Evolutionary conservation across 2,329 filamentous ascomycete species (phyloP), one percentile per base, ranked within the genome.

Genomic region (Cercospora canescens): DNA sequence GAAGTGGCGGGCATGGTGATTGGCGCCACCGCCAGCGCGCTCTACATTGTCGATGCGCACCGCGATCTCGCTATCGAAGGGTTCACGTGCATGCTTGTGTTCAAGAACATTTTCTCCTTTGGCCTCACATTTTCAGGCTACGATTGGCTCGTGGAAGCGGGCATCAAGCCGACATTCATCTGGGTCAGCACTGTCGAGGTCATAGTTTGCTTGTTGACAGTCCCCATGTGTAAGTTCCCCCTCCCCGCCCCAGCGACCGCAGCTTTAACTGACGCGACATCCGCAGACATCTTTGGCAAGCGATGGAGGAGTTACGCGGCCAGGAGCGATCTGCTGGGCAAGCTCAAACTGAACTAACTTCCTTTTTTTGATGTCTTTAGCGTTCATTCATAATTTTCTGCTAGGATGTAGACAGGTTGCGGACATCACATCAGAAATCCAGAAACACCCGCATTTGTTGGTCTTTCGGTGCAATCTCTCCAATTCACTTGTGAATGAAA

Each of bases 101-200:
- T 97, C 84, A 97, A 97, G 80, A 97, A 97, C 79, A 86, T 97
- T 68, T 96, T 97, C 81, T 91, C 89, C 69, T 97, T 96, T 73
- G 87, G 88, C 6, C 82, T 97, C 63, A 96, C 94, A 0, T 96
- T 89, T 77, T 90, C 87, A 71, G 93, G 92, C 1, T 96, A 92
- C 73, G 84, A 93, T 64, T 97, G 94, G 94, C 84, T 97, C 28
- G 84, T 90, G 9, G 70, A 80, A 0, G 76, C 77, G 8, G 87
- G 87, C 1, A 87, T 89, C n/a, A 86, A 88, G 66, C 83, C 85
- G 55, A 81, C 86, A 0, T 94, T 97, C 79, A 84, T 91, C 62
- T 85, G 87, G 21, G 85, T 97, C 55, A 89, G 87, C 1, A 90
- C 88, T 37, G 88, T 96, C 18, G 93, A 97, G 79, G 84, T 96